Evolutionary conservation across 2,329 filamentous ascomycete species (phyloP).

Genomic region (Fusarium cyanostomum): DNA sequence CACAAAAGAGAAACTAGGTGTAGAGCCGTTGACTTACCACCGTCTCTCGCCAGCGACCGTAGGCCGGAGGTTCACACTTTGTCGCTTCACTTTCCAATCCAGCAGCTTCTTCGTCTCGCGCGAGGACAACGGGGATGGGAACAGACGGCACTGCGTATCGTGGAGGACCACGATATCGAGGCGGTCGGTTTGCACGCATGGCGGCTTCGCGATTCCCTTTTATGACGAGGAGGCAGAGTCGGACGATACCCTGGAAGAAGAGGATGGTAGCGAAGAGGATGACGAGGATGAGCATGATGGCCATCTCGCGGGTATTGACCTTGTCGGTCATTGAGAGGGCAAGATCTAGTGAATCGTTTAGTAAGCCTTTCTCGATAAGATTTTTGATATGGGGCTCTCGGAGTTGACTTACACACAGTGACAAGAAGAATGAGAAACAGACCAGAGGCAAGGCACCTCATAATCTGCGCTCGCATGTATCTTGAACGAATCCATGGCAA

Average conservation of each 20-base stretch:
- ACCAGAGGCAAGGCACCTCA: constrained; percentile 73
- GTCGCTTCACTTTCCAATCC: constrained; percentile 63
- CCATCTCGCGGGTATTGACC: constrained; percentile 74
- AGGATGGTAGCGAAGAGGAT: constrained; percentile 79
- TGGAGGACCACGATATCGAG: constrained; percentile 61
- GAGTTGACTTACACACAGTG: constrained; percentile 68
- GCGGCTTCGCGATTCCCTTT: constrained; percentile 52
- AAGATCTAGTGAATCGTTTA: constrained; percentile 65
- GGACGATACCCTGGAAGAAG: constrained; percentile 82
- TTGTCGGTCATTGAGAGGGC: constrained; percentile 73
- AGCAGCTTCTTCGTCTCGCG: constrained; percentile 76
- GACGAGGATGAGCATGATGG: constrained; percentile 81
- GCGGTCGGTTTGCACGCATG: constrained; percentile 42
- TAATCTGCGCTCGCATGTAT: constrained; percentile 63
- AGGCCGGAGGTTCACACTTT: constrained; percentile 78
- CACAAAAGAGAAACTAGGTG: not conserved
- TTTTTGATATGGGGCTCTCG: not conserved
- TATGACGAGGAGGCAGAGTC: constrained; percentile 73
- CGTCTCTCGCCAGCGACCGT: constrained; percentile 84
- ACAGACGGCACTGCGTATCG: constrained; percentile 75
- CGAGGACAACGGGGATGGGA: constrained; percentile 81
- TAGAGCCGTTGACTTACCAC: constrained; percentile 66
- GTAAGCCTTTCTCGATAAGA: not conserved
- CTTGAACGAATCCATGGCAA: constrained; percentile 65
- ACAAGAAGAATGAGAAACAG: constrained; percentile 67